phyloP scores from a whole-genome alignment of 257 asterid genomes.

The Echium plantagineum region DNA sequence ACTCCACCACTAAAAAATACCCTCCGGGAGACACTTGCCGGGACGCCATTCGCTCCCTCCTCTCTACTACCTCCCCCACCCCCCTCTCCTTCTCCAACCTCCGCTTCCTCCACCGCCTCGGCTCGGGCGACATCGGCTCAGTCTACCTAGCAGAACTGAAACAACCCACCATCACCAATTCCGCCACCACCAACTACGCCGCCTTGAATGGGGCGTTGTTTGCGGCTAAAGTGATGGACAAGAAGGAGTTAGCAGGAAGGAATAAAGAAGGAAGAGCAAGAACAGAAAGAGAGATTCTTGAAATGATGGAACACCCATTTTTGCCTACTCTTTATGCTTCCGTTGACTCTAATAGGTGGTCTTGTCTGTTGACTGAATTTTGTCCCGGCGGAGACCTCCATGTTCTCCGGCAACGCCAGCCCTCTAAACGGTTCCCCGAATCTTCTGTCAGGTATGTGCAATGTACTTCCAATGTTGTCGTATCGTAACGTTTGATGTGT shows the following conservation, averaged over 20 bases:
- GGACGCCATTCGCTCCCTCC: conserved; percentile 53
- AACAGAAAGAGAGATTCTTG: conserved; percentile 77
- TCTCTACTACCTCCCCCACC: conserved; percentile 6
- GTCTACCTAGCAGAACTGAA: conserved; percentile 84
- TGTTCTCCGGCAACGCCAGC: conserved; percentile 95
- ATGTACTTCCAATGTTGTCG: too few relatives aligned
- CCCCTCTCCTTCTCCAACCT: conserved; percentile 57
- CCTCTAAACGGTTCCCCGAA: conserved; percentile 72
- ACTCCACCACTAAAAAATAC: conserved; percentile 14
- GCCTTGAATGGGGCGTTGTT: conserved; percentile 25
- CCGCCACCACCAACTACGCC: conserved; percentile 1
- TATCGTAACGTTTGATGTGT: too few relatives aligned
- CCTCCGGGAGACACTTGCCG: conserved; percentile 59
- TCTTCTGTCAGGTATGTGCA: conserved; percentile 70
- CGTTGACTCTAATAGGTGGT: conserved; percentile 77
- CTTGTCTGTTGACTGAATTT: conserved; percentile 77
- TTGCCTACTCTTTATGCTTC: conserved; percentile 74
- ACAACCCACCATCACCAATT: conserved; percentile 14
- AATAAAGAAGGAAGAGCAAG: conserved; percentile 84
- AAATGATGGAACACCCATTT: conserved; percentile 85
- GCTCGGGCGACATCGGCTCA: conserved; percentile 91
- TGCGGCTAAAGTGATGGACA: conserved; percentile 93
- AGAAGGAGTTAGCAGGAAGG: conserved; percentile 63
- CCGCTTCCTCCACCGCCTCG: conserved; percentile 84
- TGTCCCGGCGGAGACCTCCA: conserved; percentile 99